A percentile compares a stretch with the other conserved stretches of the same genome.
Conservation (phyloP, 164 flowering plant species). For the Pachysandra terminalis region DNA sequence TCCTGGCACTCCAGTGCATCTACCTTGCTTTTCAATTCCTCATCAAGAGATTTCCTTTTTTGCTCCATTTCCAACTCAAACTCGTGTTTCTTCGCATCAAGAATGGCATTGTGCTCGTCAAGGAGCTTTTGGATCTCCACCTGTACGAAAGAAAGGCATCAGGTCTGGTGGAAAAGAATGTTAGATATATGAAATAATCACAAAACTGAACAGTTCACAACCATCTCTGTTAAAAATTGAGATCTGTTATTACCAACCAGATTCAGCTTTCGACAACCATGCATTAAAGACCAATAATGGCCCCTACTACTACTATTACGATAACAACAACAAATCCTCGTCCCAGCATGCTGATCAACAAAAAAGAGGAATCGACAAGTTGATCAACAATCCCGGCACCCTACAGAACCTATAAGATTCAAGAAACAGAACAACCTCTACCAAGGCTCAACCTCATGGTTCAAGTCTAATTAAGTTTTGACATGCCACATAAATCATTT, state of each 20-base stretch:
- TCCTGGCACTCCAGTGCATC: conserved; percentile 42
- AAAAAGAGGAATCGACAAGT: neutral
- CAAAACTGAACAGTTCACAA: no score
- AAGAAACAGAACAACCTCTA: no score
- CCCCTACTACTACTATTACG: no score
- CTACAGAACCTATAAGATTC: neutral
- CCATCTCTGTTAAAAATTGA: no score
- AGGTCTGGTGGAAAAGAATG: neutral
- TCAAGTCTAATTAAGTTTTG: neutral
- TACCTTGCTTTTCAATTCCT: conserved; percentile 45
- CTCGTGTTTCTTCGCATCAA: conserved; percentile 40
- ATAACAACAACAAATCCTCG: no score
- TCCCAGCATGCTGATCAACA: neutral
- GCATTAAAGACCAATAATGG: no score
- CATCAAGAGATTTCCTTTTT: conserved; percentile 48
- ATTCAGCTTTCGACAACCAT: no score
- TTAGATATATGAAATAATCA: neutral
- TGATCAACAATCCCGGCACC: neutral
- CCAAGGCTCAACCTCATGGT: neutral
- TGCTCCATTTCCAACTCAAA: conserved; percentile 65
- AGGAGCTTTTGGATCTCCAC: conserved; percentile 63
- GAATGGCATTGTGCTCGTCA: conserved; percentile 55
- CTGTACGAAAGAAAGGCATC: conserved; percentile 31
- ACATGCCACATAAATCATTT: neutral
- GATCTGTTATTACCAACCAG: no score